Percentiles rank a stretch among this genome's conserved stretches.
Evolutionary conservation across 2,329 filamentous ascomycete species (phyloP).

Genomic region (Monosporascus sp.): DNA sequence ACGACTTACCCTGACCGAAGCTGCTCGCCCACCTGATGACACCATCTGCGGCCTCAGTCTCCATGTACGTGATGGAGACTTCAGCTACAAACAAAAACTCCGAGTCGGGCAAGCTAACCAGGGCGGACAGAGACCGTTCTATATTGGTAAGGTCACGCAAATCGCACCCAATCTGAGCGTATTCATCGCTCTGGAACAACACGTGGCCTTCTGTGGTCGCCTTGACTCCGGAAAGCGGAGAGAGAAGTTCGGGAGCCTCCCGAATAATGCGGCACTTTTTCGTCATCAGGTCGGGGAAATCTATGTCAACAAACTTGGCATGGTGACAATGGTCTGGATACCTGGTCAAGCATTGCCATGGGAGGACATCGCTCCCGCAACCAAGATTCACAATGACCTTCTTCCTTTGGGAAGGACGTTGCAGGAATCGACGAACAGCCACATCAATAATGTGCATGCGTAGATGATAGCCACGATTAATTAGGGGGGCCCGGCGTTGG

Average conservation of each 20-base stretch:
- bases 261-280: slow-evolving; percentile 67
- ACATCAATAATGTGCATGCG: slow-evolving; percentile 78
- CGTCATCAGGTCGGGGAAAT: slow-evolving; percentile 74
- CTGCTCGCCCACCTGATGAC: slow-evolving; percentile 74
- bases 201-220: slow-evolving; percentile 39
- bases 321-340: slow-evolving; percentile 54
- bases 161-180: slow-evolving; percentile 78
- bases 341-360: slow-evolving; percentile 73
- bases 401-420: slow-evolving; percentile 42
- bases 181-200: slow-evolving; percentile 61
- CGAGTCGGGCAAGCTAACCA: slow-evolving; percentile 53
- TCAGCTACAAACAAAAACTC: slow-evolving; percentile 79
- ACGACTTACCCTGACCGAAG: slow-evolving; percentile 57
- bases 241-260: slow-evolving; percentile 54
- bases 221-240: slow-evolving; percentile 42
- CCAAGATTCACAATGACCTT: slow-evolving; percentile 82
- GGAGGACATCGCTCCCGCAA: slow-evolving; percentile 84
- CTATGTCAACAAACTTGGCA: slow-evolving; percentile 74
- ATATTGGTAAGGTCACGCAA: slow-evolving; percentile 62
- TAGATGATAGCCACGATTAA: slow-evolving; percentile 86
- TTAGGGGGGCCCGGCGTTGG: slow-evolving; percentile 76
- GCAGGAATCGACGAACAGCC: slow-evolving; percentile 69
- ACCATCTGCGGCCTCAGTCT: slow-evolving; percentile 63
- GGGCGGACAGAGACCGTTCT: slow-evolving; percentile 50
- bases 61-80: slow-evolving; percentile 89